A percentile compares a stretch with the other conserved stretches of the same genome.
Conservation (phyloP, 371 early-diverging fungal genomes). For the Phascolomyces articulosus region DNA sequence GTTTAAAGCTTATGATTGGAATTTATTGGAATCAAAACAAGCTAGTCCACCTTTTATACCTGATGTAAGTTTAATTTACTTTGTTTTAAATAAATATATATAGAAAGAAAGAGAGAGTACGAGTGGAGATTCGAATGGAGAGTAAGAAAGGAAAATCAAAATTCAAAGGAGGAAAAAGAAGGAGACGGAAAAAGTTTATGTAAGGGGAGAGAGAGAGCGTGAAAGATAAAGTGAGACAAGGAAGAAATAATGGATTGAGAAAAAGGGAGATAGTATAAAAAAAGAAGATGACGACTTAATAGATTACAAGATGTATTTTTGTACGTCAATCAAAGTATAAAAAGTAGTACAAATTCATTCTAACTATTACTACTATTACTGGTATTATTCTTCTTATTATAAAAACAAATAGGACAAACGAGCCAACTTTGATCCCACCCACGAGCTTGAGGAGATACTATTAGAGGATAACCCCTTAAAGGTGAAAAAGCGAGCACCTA, state of each 20-base stretch:
- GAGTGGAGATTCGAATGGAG: no score
- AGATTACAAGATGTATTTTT: no score
- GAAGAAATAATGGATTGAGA: not conserved
- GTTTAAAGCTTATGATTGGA: constrained; percentile 63
- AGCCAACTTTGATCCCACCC: constrained; percentile 93
- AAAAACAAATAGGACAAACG: constrained; percentile 46
- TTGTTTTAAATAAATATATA: not conserved
- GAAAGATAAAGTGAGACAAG: not conserved
- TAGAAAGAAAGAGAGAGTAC: not conserved
- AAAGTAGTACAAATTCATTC: no score
- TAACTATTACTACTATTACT: no score
- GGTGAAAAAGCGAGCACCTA: constrained; percentile 35
- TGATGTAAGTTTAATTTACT: constrained; percentile 38
- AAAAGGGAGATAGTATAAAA: no score
- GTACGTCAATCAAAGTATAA: no score
- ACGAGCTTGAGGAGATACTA: constrained; percentile 93
- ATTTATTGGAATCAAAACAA: constrained; percentile 53
- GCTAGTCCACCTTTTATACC: constrained; percentile 69
- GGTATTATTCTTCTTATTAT: not conserved
- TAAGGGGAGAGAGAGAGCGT: no score
- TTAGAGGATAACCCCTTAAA: constrained; percentile 93
- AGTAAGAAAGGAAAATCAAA: no score
- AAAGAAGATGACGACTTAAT: no score
- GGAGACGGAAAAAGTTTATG: no score
- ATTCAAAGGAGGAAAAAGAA: no score